Conservation (phyloP, 495 filamentous ascomycete genomes). For the Penicillium bialowiezense region DNA sequence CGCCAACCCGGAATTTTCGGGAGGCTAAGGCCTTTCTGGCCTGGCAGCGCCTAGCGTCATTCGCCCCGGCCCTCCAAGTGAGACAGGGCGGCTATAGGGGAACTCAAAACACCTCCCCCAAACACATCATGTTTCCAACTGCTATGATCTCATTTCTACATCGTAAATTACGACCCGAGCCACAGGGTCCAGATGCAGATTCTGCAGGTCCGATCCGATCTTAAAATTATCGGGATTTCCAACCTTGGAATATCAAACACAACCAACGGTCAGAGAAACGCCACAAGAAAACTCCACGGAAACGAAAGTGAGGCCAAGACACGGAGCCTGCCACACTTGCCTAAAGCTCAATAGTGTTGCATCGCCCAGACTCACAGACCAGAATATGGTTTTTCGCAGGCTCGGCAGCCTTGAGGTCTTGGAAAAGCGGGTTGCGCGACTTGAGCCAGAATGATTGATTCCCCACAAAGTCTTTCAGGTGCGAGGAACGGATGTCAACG, state of each 20-base stretch:
- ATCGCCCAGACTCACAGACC: conserved; percentile 50
- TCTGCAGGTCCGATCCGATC: neutral
- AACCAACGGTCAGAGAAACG: neutral
- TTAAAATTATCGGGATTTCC: neutral
- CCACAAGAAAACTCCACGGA: neutral
- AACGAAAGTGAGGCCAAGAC: neutral
- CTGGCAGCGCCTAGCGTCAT: neutral
- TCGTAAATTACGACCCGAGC: neutral
- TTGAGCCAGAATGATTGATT: conserved; percentile 52
- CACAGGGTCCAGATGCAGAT: neutral
- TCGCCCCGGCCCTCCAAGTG: neutral
- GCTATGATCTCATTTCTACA: neutral
- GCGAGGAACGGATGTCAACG: conserved; percentile 38
- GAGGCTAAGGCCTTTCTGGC: neutral
- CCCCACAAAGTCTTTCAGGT: conserved; percentile 50
- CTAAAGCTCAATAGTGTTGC: conserved; percentile 42
- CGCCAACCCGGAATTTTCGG: neutral
- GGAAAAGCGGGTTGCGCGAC: conserved; percentile 45
- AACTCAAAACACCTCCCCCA: neutral
- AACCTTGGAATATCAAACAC: neutral
- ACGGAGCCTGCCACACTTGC: neutral
- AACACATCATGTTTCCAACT: neutral
- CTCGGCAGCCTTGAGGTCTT: conserved; percentile 38
- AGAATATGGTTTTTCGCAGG: conserved; percentile 43
- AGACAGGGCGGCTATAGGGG: neutral